Base-by-base conservation (phyloP, 2,329 filamentous ascomycete species). In the Neonectria neomacrospora region DNA sequence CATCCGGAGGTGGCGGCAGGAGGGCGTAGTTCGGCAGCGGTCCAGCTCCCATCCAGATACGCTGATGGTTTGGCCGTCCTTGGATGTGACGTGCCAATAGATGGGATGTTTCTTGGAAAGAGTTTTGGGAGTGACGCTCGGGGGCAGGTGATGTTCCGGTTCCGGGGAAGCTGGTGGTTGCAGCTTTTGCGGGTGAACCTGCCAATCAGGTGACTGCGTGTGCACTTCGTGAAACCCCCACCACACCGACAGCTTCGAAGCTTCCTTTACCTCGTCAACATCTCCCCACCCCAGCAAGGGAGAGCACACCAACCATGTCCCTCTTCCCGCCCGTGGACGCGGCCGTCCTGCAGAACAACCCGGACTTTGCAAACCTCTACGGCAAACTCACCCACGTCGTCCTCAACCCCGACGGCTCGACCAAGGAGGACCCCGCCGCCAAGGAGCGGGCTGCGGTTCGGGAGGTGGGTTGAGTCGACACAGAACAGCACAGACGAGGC, bases 301-400 rank as follows among this genome's bases (percentile, higher is more conserved):
- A 39, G 41, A 42, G 28, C 44, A 32, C 55, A 64, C 23, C 58
- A 51, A 52, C 34, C 18, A 61, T 60, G 37, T 58, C 74, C 18
- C 89, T 89, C 86, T 76, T 90, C 2, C 88, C 88, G 0, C 86
- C 86, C 0, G 76, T 90, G 9, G 87, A 90, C 20, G 80, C 84
- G 9, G 68, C 80, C 0, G 78, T 90, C 18, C 74, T 90, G 1
- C 75, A 82, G 55, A 81, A 79, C 61, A 90, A 90, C 66, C 87
- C 87, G 0, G 81, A 85, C 22, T 90, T 90, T 69, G 84, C 85
- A n/a, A 79, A 80, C 34, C 80, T 90, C 5, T 87, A 90, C 75
- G 80, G 77, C 16, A 85, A 80, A 12, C 78, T 90, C 48, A 85
- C 83, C 7, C 83, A 80, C 1, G 79, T 79, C 2, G 74, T 89